Evolutionary conservation across 352 stramenopile genomes (phyloP), one percentile per base, ranked within the genome.

Genomic region (Pythium pyrilobum): DNA sequence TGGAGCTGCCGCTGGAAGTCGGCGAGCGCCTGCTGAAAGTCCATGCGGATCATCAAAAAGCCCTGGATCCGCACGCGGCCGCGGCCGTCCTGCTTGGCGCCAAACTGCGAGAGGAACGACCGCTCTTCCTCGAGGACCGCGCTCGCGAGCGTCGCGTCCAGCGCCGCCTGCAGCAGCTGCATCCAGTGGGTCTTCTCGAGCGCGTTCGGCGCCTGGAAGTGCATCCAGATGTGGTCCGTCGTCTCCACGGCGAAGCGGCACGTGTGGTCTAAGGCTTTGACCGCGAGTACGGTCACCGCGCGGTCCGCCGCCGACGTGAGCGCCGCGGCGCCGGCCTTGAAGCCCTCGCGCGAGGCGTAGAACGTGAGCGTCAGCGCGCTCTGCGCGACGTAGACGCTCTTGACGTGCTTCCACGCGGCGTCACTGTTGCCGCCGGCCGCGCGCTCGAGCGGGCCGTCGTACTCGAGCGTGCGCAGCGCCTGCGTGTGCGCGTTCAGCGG

Each of bases 261-360:
- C 0, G 47, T 1, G 3, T 29, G 40, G 10, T 63, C 60, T 6
- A 74, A 9, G 3, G 44, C 1, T 24, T 70, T 71, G 25, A 73
- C 64, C 2, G 67, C 65, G 1, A 82, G 47, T 0, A 74, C 49
- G 2, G 69, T 72, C 31, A 77, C 61, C 5, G 62, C 53, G 12
- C 52, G 52, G 25, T 60, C 36, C 23, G 57, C 46, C 0, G 52
- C 59, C 21, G 48, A 64, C 11, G 31, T 51, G 28, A 53, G 60
- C 1, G 61, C 46, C 1, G 52, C 25, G 6, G 67, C 53, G 0
- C 70, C 71, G 18, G 66, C 59, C 28, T 87, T 86, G 32, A 80
- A 88, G 0, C 69, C 71, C 28, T 92, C 81, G 4, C 77, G 66
- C 1, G 74, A 75, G 1, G 72, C 74, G 50, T 79, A 84, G 20